phyloP scores from a whole-genome alignment of 768 basidiomycete genomes.

The Boletales sp. region DNA sequence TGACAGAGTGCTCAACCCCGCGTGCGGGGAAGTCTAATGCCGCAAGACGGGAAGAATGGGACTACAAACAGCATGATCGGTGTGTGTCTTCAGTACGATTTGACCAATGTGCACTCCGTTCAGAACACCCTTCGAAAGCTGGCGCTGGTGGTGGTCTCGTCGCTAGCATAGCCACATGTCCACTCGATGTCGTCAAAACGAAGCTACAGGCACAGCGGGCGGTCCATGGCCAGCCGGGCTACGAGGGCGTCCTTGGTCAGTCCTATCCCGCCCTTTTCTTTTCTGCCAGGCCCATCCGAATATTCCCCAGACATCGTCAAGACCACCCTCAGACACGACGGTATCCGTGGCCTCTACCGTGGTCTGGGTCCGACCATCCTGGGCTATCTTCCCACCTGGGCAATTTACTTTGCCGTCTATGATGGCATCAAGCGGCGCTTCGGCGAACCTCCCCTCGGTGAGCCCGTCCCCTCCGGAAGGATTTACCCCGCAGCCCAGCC shows the following conservation, averaged over 20 bases:
- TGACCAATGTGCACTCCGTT: constrained; percentile 18
- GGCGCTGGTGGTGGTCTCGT: constrained; percentile 95
- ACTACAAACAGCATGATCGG: constrained; percentile 81
- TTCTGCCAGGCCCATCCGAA: background rate
- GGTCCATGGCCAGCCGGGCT: constrained; percentile 63
- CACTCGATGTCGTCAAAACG: constrained; percentile 97
- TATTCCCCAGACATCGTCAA: constrained; percentile 46
- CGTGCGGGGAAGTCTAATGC: constrained; percentile 67
- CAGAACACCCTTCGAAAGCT: constrained; percentile 42
- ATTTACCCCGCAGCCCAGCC: constrained; percentile 81
- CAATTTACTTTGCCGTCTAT: constrained; percentile 97
- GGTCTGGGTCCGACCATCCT: constrained; percentile 96
- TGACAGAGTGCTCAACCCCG: constrained; percentile 32
- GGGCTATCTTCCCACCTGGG: constrained; percentile 98
- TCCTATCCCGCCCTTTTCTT: constrained; percentile 16
- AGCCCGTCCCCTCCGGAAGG: constrained; percentile 35
- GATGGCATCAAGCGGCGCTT: constrained; percentile 88
- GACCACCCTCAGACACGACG: constrained; percentile 59
- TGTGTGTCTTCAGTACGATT: constrained; percentile 18
- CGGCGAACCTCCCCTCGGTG: constrained; percentile 59
- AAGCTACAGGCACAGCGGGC: constrained; percentile 91
- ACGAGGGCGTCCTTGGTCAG: constrained; percentile 74
- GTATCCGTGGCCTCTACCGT: constrained; percentile 87
- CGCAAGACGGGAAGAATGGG: constrained; percentile 56
- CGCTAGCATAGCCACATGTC: constrained; percentile 91